Conservation (phyloP, 495 filamentous ascomycete species). For the Neurospora sp. region DNA sequence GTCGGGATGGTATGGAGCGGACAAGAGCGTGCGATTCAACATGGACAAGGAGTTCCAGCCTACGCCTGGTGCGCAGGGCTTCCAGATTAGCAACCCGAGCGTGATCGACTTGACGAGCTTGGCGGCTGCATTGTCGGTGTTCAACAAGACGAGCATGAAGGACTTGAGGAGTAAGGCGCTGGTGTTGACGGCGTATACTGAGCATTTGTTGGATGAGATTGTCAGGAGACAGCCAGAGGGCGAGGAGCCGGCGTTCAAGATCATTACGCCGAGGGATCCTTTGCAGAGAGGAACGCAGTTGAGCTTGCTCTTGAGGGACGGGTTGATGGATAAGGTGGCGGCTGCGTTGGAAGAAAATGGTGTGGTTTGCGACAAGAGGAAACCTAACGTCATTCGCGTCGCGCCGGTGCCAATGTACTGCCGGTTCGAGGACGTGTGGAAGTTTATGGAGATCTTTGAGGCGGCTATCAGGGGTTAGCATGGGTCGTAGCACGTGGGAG, state of each 20-base stretch:
- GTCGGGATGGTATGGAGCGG: slow-evolving; percentile 76
- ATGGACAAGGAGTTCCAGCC: slow-evolving; percentile 73
- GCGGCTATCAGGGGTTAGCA: slow-evolving; percentile 25
- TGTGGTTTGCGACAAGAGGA: slow-evolving; percentile 74
- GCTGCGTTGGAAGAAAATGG: slow-evolving; percentile 53
- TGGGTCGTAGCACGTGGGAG: neutral
- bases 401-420: slow-evolving; percentile 86
- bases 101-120: slow-evolving; percentile 55
- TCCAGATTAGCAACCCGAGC: slow-evolving; percentile 55
- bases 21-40: slow-evolving; percentile 59
- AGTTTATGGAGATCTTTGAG: slow-evolving; percentile 53
- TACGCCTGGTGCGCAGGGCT: slow-evolving; percentile 52
- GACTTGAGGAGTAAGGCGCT: slow-evolving; percentile 62
- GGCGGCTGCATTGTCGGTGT: slow-evolving; percentile 64
- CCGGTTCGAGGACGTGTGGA: slow-evolving; percentile 66
- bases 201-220: slow-evolving; percentile 47
- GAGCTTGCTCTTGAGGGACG: slow-evolving; percentile 56
- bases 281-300: slow-evolving; percentile 73
- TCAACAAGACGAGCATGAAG: slow-evolving; percentile 56
- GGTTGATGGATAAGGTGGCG: slow-evolving; percentile 58
- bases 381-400: slow-evolving; percentile 78
- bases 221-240: slow-evolving; percentile 16
- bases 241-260: slow-evolving; percentile 44
- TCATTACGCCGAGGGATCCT: slow-evolving; percentile 73
- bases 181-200: slow-evolving; percentile 66